Evolutionary conservation across 1,284 basidiomycete genomes (phyloP).

Genomic region (Ceratobasidium sp.): DNA sequence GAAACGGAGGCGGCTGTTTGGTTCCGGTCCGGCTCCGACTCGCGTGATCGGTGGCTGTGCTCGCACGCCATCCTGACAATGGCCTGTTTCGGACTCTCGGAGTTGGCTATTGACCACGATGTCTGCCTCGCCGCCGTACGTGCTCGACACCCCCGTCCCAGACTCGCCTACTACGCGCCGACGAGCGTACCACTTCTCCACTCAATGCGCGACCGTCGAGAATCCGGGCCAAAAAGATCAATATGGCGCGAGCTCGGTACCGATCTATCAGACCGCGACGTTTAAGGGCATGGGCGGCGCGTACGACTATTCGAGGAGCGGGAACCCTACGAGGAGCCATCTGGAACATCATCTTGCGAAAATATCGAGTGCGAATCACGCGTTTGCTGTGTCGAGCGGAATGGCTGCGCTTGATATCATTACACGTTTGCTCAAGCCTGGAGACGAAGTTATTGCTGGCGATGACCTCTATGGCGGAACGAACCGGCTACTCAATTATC

Average conservation of each 20-base stretch:
- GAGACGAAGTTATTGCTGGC: conserved; percentile 95
- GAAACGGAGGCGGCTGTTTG: too few relatives aligned
- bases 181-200: conserved; percentile 83
- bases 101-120: conserved; percentile 21
- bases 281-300: conserved; percentile 95
- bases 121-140: conserved; percentile 32
- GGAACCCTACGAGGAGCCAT: conserved; percentile 96
- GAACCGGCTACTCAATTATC: conserved; percentile 94
- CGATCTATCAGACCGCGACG: conserved; percentile 98
- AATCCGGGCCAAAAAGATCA: conserved; percentile 89
- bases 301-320: conserved; percentile 95
- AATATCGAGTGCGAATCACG: conserved; percentile 90
- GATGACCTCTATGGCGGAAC: conserved; percentile 99
- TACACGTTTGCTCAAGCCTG: conserved; percentile 92
- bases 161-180: conserved; percentile 59
- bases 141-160: conserved; percentile 46
- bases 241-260: conserved; percentile 93
- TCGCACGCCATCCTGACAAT: conserved; percentile 36
- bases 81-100: conserved; percentile 17
- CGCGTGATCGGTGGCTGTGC: conserved; percentile 17
- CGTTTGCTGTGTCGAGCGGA: conserved; percentile 93
- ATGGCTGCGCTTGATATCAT: conserved; percentile 99
- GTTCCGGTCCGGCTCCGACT: too few relatives aligned
- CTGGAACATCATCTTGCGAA: conserved; percentile 96
- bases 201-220: conserved; percentile 93